phyloP scores from a whole-genome alignment of 2,329 filamentous ascomycete genomes.

The Colletotrichum godetiae region DNA sequence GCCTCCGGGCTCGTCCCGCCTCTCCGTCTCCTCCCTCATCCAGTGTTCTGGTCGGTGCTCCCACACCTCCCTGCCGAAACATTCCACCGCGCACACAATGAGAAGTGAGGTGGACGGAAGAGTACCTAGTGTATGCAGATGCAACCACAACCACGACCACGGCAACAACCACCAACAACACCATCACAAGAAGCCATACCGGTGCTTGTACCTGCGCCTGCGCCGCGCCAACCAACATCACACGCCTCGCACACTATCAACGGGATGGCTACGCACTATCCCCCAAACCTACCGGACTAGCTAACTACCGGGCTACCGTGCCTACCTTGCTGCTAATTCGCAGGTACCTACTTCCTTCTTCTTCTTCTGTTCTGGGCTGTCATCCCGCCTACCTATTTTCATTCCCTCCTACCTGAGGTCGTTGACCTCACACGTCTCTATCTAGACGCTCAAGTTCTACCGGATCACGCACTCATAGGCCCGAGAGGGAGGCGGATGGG shows the following conservation, averaged over 20 bases:
- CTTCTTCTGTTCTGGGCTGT: background rate
- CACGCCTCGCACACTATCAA: constrained; percentile 9
- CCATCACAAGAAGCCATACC: constrained; percentile 11
- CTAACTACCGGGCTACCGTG: constrained; percentile 7
- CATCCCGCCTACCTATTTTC: background rate
- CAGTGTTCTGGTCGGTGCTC: background rate
- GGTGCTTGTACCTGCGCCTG: background rate
- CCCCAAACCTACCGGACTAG: constrained; percentile 11
- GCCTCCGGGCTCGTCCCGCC: constrained; percentile 16
- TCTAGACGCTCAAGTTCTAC: constrained; percentile 6
- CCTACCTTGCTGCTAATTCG: background rate
- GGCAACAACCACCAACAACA: background rate
- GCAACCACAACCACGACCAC: background rate
- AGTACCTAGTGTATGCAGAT: background rate
- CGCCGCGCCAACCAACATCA: constrained; percentile 8
- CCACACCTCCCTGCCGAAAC: constrained; percentile 30
- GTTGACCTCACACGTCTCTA: background rate
- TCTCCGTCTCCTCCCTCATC: background rate
- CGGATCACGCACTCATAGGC: constrained; percentile 12
- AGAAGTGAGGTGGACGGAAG: background rate
- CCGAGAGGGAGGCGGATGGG: constrained; percentile 3
- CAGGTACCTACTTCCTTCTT: background rate
- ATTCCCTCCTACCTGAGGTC: background rate
- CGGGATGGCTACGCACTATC: constrained; percentile 29
- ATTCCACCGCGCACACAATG: constrained; percentile 9